Conservation (phyloP, 805 yeast genomes). For the Candida orba region DNA sequence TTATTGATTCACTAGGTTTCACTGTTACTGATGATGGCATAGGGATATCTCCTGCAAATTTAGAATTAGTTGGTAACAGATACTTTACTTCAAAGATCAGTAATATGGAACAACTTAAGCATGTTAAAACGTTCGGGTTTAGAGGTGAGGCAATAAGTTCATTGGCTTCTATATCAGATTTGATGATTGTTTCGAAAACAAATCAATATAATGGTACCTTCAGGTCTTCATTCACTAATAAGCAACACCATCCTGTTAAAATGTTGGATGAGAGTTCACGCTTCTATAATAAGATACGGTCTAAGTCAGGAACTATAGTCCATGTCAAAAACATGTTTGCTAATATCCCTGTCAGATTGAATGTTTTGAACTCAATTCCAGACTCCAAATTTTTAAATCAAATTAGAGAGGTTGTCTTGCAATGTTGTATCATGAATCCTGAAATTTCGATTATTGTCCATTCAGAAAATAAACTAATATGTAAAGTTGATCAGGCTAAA, state of each 20-base stretch:
- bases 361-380: slow-evolving; percentile 18
- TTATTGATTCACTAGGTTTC: slow-evolving; percentile 25
- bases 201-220: slow-evolving; percentile 25
- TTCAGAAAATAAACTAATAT: slow-evolving; percentile 3
- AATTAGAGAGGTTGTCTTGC: slow-evolving; percentile 26
- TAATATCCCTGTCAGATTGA: slow-evolving; percentile 37
- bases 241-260: slow-evolving; percentile 5
- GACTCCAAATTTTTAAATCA: slow-evolving; percentile 21
- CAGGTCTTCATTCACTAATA: slow-evolving; percentile 2
- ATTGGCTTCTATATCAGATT: slow-evolving; percentile 38
- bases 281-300: not conserved
- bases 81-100: slow-evolving; percentile 51
- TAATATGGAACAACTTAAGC: slow-evolving; percentile 30
- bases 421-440: slow-evolving; percentile 24
- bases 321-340: slow-evolving; percentile 33
- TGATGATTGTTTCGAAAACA: slow-evolving; percentile 42
- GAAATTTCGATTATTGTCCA: slow-evolving; percentile 13
- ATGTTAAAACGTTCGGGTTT: slow-evolving; percentile 49
- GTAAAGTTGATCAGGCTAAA: slow-evolving; percentile 2
- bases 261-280: slow-evolving; percentile 4
- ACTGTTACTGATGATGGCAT: slow-evolving; percentile 60
- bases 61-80: slow-evolving; percentile 38
- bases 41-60: slow-evolving; percentile 51
- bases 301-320: slow-evolving; percentile 34
- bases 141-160: slow-evolving; percentile 66